Evolutionary conservation across 805 yeast species (phyloP).

Genomic region (Maudiozyma barnettii): DNA sequence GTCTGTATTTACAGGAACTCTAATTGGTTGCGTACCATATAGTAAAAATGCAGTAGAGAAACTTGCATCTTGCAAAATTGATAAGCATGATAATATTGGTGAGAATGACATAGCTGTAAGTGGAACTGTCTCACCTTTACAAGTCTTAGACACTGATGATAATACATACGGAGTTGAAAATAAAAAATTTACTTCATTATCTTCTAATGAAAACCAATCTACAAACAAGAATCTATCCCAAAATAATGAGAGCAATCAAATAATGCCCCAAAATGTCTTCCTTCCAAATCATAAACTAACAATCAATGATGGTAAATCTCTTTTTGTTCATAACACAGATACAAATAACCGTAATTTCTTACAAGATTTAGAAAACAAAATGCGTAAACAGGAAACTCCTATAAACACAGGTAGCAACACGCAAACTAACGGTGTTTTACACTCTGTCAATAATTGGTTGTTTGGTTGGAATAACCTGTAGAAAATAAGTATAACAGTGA

Average conservation of each 20-base stretch:
- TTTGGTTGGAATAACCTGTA: constrained; percentile 48
- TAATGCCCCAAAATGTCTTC: constrained; percentile 3
- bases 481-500: not conserved
- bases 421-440: constrained; percentile 16
- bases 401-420: not conserved
- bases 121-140: constrained; percentile 1
- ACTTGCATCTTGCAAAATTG: constrained; percentile 34
- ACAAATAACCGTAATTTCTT: constrained; percentile 19
- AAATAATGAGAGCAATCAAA: not conserved
- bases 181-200: not conserved
- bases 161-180: not conserved
- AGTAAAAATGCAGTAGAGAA: constrained; percentile 52
- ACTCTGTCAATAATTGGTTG: constrained; percentile 36
- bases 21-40: constrained; percentile 64
- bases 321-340: constrained; percentile 28
- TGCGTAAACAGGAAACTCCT: constrained; percentile 21
- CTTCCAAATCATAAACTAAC: constrained; percentile 25
- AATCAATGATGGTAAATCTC: constrained; percentile 35
- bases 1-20: constrained; percentile 50
- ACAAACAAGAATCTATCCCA: no score
- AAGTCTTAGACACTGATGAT: not conserved
- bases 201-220: no score
- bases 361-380: constrained; percentile 21
- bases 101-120: constrained; percentile 5
- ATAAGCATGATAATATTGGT: constrained; percentile 24